phyloP scores from a whole-genome alignment of 345 rosid species.

The Carallia pectinifolia region DNA sequence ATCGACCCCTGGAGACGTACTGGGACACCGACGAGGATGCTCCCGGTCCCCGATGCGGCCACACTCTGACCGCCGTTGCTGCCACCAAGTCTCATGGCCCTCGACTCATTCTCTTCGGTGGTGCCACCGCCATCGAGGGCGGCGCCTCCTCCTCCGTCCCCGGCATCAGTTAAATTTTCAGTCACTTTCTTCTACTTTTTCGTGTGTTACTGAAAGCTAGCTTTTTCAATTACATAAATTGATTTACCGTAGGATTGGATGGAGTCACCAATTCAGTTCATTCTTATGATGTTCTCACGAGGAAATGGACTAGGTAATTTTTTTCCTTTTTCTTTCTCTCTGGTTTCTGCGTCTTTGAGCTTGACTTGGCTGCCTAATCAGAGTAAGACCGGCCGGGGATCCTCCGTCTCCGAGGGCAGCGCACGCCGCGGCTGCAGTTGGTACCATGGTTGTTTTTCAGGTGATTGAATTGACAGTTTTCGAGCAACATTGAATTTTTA shows the following conservation, averaged over 20 bases:
- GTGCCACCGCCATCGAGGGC: slow-evolving; percentile 98
- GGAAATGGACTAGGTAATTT: slow-evolving; percentile 85
- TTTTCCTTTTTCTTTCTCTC: background rate
- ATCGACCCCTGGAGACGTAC: slow-evolving; percentile 70
- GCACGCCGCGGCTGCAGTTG: slow-evolving; percentile 93
- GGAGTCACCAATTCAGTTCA: slow-evolving; percentile 97
- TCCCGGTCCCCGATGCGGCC: slow-evolving; percentile 91
- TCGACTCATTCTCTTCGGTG: slow-evolving; percentile 91
- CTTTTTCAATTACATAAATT: background rate
- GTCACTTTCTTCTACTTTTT: no score
- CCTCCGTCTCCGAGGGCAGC: slow-evolving; percentile 99
- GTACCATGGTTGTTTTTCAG: slow-evolving; percentile 99
- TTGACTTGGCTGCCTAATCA: slow-evolving; percentile 17
- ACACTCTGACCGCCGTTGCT: slow-evolving; percentile 92
- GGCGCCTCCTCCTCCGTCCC: slow-evolving; percentile 65
- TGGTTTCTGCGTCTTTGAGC: background rate
- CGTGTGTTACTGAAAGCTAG: background rate
- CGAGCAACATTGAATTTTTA: slow-evolving; percentile 3
- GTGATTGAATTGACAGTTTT: slow-evolving; percentile 29
- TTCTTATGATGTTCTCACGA: slow-evolving; percentile 82
- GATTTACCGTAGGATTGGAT: slow-evolving; percentile 61
- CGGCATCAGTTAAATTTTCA: slow-evolving; percentile 70
- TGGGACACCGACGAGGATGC: slow-evolving; percentile 94
- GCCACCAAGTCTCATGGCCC: slow-evolving; percentile 91
- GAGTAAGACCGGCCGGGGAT: slow-evolving; percentile 89